Base-by-base conservation (phyloP, 371 early-diverging fungal species). In the Mortierella sp. region DNA sequence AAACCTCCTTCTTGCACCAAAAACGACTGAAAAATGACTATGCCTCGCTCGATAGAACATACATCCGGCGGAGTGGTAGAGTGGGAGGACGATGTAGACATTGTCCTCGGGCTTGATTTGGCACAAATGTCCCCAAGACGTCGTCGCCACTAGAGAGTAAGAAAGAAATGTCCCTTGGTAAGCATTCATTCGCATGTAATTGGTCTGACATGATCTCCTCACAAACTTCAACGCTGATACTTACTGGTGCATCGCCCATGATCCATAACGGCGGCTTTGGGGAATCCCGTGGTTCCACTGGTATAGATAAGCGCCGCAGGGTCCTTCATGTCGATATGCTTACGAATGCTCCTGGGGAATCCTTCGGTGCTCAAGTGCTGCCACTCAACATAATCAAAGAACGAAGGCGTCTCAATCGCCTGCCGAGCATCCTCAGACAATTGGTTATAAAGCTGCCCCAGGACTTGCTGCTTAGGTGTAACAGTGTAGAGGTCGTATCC, bases 201-300 rank as follows among this genome's bases (percentile, higher is more conserved):
- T 21, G 7, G 65, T 2, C 21, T 4, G 2, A 21, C 41, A 38
- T 10, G 21, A 18, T 18, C 51, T 49, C 6, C 16, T 24, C 21
- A 38, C 14, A 41, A 16, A 60, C 32, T 32, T 21, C 58, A 1
- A 3, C n/a, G 24, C 32, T 0, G 35, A 35, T 41, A 70, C 75
- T 65, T 70, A 84, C 84, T 55, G 24, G 60, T 74, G 71, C 78
- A 81, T 8, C 85, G 85, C 24, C 85, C 85, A 4, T 84, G 84
- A 43, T 84, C 84, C 84, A 84, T 81, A n/a, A 84, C 68, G 12
- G 84, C 81, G 6, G 84, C 84, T 46, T 84, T 84, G 38, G 84
- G 84, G 27, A 81, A 81, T 0, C 84, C 84, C 0, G 84, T 84
- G 6, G 84, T 84, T 4, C 84, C 84, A 41, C 81, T 81, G 46